phyloP scores from a whole-genome alignment of 2,329 filamentous ascomycete genomes.

The Stagonosporopsis cucurbitacearum region DNA sequence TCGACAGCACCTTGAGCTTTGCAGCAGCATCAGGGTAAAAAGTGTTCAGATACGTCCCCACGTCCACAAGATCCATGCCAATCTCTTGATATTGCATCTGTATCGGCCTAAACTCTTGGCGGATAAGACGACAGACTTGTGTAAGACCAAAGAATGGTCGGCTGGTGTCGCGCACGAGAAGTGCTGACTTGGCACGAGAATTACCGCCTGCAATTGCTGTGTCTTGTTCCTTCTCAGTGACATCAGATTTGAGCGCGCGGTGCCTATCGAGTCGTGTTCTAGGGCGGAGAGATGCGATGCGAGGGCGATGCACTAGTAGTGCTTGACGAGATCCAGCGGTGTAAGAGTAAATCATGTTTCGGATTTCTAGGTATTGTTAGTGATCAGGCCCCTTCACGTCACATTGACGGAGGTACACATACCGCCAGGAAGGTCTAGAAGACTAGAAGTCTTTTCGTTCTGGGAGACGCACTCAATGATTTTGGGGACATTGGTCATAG shows the following conservation, averaged over 20 bases:
- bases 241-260: slow-evolving; percentile 25
- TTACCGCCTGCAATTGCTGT: slow-evolving; percentile 5
- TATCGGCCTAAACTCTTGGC: slow-evolving; percentile 33
- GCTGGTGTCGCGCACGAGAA: slow-evolving; percentile 19
- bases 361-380: slow-evolving; percentile 28
- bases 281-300: slow-evolving; percentile 31
- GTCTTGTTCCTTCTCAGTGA: slow-evolving; percentile 20
- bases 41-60: slow-evolving; percentile 26
- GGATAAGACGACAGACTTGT: slow-evolving; percentile 35
- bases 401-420: background rate
- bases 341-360: slow-evolving; percentile 37
- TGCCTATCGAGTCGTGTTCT: slow-evolving; percentile 30
- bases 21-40: slow-evolving; percentile 26
- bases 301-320: slow-evolving; percentile 34
- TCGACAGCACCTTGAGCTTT: slow-evolving; percentile 9
- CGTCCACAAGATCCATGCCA: slow-evolving; percentile 34
- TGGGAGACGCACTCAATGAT: too few relatives aligned
- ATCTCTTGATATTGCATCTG: slow-evolving; percentile 36
- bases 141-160: slow-evolving; percentile 38
- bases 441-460: slow-evolving; percentile 14
- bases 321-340: slow-evolving; percentile 25
- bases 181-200: slow-evolving; percentile 3
- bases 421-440: slow-evolving; percentile 35
- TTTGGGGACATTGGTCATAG: background rate
- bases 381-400: background rate